Evolutionary conservation across 2,329 filamentous ascomycete genomes (phyloP), one percentile per base, ranked within the genome.

Genomic region (Anthostomella pinea): DNA sequence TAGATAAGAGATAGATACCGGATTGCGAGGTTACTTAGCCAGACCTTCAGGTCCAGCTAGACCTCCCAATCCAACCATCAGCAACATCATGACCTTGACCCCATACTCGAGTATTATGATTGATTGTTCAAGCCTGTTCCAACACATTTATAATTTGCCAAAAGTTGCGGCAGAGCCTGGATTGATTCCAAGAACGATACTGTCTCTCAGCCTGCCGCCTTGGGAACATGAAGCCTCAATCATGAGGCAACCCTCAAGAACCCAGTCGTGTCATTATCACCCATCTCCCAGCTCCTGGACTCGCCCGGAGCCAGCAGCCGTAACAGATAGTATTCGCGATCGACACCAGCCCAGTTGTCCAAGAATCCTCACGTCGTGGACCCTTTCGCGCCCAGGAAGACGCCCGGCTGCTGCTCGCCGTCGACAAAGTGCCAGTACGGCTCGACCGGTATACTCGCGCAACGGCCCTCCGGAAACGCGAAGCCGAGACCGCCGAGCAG

Each of bases 351-450:
- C 33, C 29, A 37, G 14, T 47, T 44, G 14, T 41, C 33, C 4
- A 35, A 37, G 15, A 39, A 47, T 5, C 41, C 44, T n/a, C 32
- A 46, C 9, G 38, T 45, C 8, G 35, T 35, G 16, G 34, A 36
- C 11, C 16, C 38, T 10, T 8, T 30, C 4, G 41, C 43, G 3
- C 43, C 43, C 5, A 46, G 23, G 19, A 27, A 46, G 5, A 46
- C 30, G 9, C 43, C 43, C 21, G 43, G 43, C 41, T 44, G 38
- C 37, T 31, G 26, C 20, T 15, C 19, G 18, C 22, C 41, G 13
- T 41, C 38, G 43, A 42, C 13, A 24, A 46, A 46, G 30, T 46
- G 41, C 43, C 43, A 46, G 27, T 44, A 39, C 8, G 43, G 37
- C 32, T 20, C 27, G 14, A 46, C 15, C 1, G 41, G 41, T 7